These are phyloP conservation scores for Chrysoporthe austroafricana DNA, from an alignment of 2,329 filamentous ascomycete genomes.

Conservation along the genomic window DNA sequence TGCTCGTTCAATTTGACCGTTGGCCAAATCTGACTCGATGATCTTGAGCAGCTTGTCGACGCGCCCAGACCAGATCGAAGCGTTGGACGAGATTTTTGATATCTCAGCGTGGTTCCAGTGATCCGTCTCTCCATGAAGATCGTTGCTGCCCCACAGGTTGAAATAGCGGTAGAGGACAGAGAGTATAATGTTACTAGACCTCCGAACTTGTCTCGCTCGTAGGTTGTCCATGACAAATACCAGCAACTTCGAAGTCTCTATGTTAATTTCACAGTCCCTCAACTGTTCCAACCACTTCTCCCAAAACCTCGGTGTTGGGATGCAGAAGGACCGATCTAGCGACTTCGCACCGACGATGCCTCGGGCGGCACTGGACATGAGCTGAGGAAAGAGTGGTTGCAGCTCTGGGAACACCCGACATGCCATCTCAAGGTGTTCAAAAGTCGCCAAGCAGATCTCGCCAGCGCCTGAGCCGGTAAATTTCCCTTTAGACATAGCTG, in stretches of 20 bases:
- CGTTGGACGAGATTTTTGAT: background rate
- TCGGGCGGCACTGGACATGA: conserved; percentile 11
- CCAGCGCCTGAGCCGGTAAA: conserved; percentile 16
- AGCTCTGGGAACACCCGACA: conserved; percentile 5
- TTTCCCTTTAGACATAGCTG: conserved; percentile 13
- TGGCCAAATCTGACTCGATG: conserved; percentile 13
- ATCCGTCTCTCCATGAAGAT: conserved; percentile 20
- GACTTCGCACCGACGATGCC: conserved; percentile 11
- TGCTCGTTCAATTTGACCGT: background rate
- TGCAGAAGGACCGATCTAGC: conserved; percentile 13
- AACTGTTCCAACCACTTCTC: conserved; percentile 18
- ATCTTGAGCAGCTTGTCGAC: background rate
- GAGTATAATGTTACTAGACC: conserved; percentile 17
- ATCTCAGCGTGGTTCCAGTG: conserved; percentile 1
- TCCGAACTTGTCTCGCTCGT: conserved; percentile 7
- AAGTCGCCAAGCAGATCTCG: conserved; percentile 16
- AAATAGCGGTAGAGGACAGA: conserved; percentile 22
- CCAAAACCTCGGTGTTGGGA: conserved; percentile 14
- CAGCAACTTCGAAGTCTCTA: conserved; percentile 15
- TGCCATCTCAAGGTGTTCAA: conserved; percentile 8
- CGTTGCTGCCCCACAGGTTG: conserved; percentile 19
- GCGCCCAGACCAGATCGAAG: conserved; percentile 24
- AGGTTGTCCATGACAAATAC: conserved; percentile 19
- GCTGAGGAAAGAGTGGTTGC: background rate
- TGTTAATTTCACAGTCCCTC: conserved; percentile 6